Evolutionary conservation across 1,284 basidiomycete genomes (phyloP), one percentile per base, ranked within the genome.

Genomic region (Austropuccinia psidii): DNA sequence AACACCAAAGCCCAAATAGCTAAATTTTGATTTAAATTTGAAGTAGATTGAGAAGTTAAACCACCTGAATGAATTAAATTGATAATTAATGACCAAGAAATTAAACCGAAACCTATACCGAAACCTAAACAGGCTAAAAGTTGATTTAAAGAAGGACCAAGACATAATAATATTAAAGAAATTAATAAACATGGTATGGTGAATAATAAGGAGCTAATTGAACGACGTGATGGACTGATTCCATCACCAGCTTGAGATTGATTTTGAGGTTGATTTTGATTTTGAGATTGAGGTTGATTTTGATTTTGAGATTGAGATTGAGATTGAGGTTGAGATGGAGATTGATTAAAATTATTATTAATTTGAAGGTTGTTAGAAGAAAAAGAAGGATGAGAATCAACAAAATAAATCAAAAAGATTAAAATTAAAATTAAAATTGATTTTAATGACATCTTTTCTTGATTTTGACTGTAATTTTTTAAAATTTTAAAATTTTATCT

Each of bases 1-100:
- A n/a, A n/a, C 47, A 66, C 47, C 19, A 66, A 21, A 35, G 11
- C 62, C 62, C 62, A 66, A 41, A 66, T 49, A n/a, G 49, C 31
- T 15, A 52, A 35, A 39, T 66, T 66, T 15, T 66, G 61, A 31
- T 8, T 19, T 4, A 35, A 11, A 15, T 49, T 19, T 24, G 1
- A 27, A 19, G 45, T 31, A 9, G 47, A 49, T 50, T 41, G 62
- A 66, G 7, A 19, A 49, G n/a, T 21, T 4, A 66, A 4, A 19
- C 45, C 43, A 21, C 13, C 27, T 19, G 6, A 2, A 7, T 33
- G 21, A 11, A 33, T n/a, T 21, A 66, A 21, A 35, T 66, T 66
- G 19, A 66, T 21, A 27, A 33, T 37, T 41, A 66, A 52, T 8
- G 47, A 45, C 62, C 62, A 66, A 35, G 62, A 41, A 19, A 37